phyloP scores from a whole-genome alignment of 495 filamentous ascomycete genomes.

The Schizothecium vesticola region DNA sequence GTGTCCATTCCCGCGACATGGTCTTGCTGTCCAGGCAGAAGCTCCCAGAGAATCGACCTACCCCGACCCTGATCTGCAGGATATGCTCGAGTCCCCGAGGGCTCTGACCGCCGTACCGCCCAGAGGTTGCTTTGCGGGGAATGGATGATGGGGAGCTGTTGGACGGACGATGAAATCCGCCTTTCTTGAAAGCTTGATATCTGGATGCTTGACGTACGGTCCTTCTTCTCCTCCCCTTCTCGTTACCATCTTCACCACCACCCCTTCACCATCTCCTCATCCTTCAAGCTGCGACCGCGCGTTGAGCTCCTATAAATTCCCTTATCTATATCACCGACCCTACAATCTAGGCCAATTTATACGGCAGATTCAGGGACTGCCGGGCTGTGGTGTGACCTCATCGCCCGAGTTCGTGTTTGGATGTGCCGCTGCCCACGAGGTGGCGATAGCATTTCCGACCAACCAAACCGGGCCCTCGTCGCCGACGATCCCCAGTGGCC shows the following conservation, averaged over 20 bases:
- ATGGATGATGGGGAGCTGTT: neutral
- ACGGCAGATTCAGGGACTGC: neutral
- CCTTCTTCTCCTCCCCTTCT: neutral
- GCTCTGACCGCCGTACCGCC: neutral
- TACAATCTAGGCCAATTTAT: neutral
- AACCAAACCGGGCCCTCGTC: neutral
- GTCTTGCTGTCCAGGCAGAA: neutral
- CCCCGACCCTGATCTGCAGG: neutral
- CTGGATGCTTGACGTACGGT: neutral
- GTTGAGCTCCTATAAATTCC: neutral
- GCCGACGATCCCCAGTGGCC: neutral
- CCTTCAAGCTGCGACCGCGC: neutral
- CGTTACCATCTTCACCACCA: neutral
- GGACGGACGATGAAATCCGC: neutral
- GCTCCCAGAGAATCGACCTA: neutral
- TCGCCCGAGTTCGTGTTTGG: slow-evolving; percentile 4
- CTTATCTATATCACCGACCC: neutral
- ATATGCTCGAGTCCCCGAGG: neutral
- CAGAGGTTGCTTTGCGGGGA: neutral
- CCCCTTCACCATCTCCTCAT: neutral
- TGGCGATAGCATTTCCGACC: slow-evolving; percentile 13
- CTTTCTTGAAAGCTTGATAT: neutral
- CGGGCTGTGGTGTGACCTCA: slow-evolving; percentile 21
- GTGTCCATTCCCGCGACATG: neutral
- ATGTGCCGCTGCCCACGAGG: slow-evolving; percentile 5